phyloP scores from a whole-genome alignment of 1,139 yeast species.

The Yamadazyma epiphylla region DNA sequence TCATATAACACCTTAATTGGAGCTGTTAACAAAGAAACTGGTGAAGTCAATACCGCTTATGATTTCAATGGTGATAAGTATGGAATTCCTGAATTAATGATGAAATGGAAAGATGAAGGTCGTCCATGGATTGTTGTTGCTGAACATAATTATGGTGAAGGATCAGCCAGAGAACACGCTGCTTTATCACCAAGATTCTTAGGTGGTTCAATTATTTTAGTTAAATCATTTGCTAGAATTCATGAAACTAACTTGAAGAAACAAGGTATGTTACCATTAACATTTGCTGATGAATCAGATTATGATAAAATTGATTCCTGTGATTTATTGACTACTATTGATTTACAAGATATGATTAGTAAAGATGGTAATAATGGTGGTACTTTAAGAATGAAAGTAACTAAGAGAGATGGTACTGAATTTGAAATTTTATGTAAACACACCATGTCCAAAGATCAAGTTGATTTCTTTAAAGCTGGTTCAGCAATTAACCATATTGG shows the following conservation, averaged over 20 bases:
- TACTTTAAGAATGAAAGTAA: constrained; percentile 61
- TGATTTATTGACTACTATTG: constrained; percentile 75
- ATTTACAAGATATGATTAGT: constrained; percentile 72
- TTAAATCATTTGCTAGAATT: constrained; percentile 95
- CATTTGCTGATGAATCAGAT: constrained; percentile 84
- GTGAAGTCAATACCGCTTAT: constrained; percentile 86
- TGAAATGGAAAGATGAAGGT: constrained; percentile 81
- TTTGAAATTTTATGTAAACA: constrained; percentile 78
- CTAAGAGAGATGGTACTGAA: constrained; percentile 68
- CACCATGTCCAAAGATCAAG: constrained; percentile 95
- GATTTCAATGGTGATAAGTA: constrained; percentile 77
- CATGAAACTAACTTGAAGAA: constrained; percentile 80
- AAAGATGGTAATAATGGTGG: constrained; percentile 90
- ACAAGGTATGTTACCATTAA: constrained; percentile 94
- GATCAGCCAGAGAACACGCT: constrained; percentile 98
- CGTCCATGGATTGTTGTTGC: constrained; percentile 95
- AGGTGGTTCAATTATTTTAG: constrained; percentile 85
- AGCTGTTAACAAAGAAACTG: constrained; percentile 94
- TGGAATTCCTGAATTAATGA: constrained; percentile 95
- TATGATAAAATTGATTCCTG: constrained; percentile 77
- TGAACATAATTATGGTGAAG: constrained; percentile 98
- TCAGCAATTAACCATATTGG: constrained; percentile 95
- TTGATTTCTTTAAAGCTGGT: constrained; percentile 95
- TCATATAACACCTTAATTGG: constrained; percentile 94
- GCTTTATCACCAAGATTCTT: constrained; percentile 92